Evolutionary conservation across 345 rosid species (phyloP).

Genomic region (Eucalyptus guilfoylei): DNA sequence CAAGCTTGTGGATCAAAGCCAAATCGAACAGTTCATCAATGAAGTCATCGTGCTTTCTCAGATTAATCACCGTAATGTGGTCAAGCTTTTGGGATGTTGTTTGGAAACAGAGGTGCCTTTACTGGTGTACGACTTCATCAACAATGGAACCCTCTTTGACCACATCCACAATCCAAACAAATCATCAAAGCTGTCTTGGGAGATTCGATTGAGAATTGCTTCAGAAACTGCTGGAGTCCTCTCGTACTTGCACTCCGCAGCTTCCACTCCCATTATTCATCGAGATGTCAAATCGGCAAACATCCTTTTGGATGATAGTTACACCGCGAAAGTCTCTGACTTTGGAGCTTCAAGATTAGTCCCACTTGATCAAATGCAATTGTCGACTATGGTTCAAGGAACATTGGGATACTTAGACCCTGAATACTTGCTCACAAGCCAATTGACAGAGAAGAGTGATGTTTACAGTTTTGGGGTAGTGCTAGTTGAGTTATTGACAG

Average conservation of each 20-base stretch:
- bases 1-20: constrained; percentile 14
- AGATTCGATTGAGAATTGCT: constrained; percentile 15
- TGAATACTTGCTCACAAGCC: constrained; percentile 17
- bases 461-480: constrained; percentile 40
- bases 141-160: constrained; percentile 26
- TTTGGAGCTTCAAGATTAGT: constrained; percentile 39
- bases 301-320: constrained; percentile 25
- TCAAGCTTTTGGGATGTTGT: constrained; percentile 33
- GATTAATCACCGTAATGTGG: constrained; percentile 35
- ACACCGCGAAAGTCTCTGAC: constrained; percentile 26
- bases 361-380: constrained; percentile 20
- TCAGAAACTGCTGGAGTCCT: constrained; percentile 19
- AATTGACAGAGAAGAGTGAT: constrained; percentile 25
- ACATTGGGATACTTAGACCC: constrained; percentile 43
- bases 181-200: constrained; percentile 11
- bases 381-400: constrained; percentile 34
- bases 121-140: constrained; percentile 24
- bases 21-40: constrained; percentile 34
- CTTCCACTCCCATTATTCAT: constrained; percentile 18
- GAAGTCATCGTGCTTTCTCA: constrained; percentile 31
- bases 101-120: constrained; percentile 35
- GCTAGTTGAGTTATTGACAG: constrained; percentile 21
- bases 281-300: constrained; percentile 31
- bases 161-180: constrained; percentile 13
- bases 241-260: constrained; percentile 19